Evolutionary conservation across 73 alveolate genomes (phyloP), one percentile per base, ranked within the genome.

Genomic region (Paramecium tetraurelia): DNA sequence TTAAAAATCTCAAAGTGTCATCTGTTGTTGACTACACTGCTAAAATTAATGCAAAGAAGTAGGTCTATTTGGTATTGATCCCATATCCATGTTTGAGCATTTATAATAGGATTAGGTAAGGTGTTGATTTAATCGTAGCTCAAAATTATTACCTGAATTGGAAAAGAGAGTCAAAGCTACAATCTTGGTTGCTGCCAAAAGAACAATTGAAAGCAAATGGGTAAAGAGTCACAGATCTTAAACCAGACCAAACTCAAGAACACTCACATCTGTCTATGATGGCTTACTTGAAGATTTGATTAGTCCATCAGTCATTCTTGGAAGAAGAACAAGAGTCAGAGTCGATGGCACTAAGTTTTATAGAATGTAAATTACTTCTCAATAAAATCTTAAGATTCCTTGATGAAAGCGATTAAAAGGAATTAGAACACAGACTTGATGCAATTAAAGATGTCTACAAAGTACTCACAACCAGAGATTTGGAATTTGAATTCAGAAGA

Each of bases 321-420:
- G 94, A 70, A 89, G 84, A 83, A 89, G 94, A 89, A 89, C 75
- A 29, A 89, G 94, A 71, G 94, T 83, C 16, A 68, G 94, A 89
- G 85, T 89, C 46, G 93, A 86, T 41, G 93, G 93, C 44, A 59
- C 93, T 40, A 41, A 58, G 16, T 86, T 86, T 86, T 86, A 86
- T 72, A 86, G 93, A 86, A 86, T 86, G 93, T 86, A 86, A 35
- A 33, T 2, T 18, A 80, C 18, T 44, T 43, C 2, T 11, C 7
- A 43, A 80, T 44, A 10, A 14, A 12, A 72, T 18, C 0, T 53
- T 1, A 72, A 80, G 90, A 33, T 80, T 80, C 90, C 75, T 80
- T 40, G 90, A 80, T 21, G 76, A 80, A 35, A 80, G 57, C n/a
- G 90, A 80, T 46, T 18, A 80, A 35, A 48, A 80, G 11, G 70